These are phyloP conservation scores for Phytophthora pisi DNA, from an alignment of 352 stramenopile species.

Conservation along the genomic window DNA sequence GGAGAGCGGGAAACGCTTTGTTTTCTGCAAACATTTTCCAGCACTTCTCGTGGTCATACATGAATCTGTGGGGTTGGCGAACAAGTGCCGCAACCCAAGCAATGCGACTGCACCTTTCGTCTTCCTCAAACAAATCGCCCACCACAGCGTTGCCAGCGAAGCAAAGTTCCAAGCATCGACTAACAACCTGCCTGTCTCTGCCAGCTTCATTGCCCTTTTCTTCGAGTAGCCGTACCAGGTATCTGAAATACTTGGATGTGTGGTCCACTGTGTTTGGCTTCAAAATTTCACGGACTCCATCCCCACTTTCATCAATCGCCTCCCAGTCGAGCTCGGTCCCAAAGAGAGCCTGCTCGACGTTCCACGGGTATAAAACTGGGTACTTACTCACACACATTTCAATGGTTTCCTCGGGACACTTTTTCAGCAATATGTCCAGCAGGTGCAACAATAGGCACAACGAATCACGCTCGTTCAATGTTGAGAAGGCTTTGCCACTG, in stretches of 20 bases:
- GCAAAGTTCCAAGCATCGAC: constrained; percentile 66
- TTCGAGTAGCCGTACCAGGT: constrained; percentile 72
- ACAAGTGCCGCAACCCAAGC: constrained; percentile 58
- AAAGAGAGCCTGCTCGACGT: constrained; percentile 82
- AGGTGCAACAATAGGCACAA: constrained; percentile 80
- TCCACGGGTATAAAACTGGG: constrained; percentile 77
- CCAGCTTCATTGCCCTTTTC: constrained; percentile 47
- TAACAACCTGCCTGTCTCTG: constrained; percentile 54
- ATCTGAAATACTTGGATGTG: constrained; percentile 72
- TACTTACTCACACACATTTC: constrained; percentile 77
- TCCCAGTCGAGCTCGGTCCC: constrained; percentile 52
- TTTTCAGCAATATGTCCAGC: constrained; percentile 84
- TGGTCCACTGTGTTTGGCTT: constrained; percentile 50
- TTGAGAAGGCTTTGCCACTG: constrained; percentile 45
- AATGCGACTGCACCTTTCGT: constrained; percentile 28
- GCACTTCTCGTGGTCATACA: constrained; percentile 57
- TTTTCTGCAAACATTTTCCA: constrained; percentile 68
- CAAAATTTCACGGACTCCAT: constrained; percentile 32
- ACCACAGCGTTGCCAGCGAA: constrained; percentile 56
- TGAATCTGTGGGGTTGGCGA: constrained; percentile 47
- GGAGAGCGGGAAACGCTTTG: constrained; percentile 45
- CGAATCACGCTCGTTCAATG: constrained; percentile 61
- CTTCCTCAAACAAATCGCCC: constrained; percentile 57
- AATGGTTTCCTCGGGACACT: constrained; percentile 69
- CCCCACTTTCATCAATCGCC: constrained; percentile 33